These are phyloP conservation scores for Diplodia sapinea DNA, from an alignment of 2,329 filamentous ascomycete genomes.

Conservation along the genomic window DNA sequence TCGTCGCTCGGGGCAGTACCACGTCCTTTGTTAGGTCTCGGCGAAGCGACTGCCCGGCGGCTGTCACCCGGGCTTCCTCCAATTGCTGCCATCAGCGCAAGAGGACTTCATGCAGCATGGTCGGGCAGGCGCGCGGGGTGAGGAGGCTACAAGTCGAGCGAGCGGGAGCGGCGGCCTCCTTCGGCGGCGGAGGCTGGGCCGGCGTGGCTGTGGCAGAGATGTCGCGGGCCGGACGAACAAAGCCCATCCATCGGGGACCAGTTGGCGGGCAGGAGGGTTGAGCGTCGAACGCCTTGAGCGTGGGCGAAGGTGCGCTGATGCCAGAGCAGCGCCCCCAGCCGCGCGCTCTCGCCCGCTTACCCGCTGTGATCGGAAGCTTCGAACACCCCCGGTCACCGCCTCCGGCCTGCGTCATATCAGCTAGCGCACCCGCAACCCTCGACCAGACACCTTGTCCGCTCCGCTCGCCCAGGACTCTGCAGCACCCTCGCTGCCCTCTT, in stretches of 20 bases:
- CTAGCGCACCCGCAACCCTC: not conserved
- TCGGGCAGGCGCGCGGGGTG: conserved; percentile 25
- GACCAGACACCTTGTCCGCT: conserved; percentile 21
- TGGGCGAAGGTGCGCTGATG: conserved; percentile 27
- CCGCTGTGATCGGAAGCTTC: conserved; percentile 26
- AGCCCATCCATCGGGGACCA: conserved; percentile 30
- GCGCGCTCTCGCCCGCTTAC: conserved; percentile 14
- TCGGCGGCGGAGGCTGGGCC: conserved; percentile 28
- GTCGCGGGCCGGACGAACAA: conserved; percentile 30
- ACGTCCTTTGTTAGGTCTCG: conserved; percentile 31
- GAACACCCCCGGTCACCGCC: conserved; percentile 23
- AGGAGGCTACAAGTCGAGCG: conserved; percentile 18
- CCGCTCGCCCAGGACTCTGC: not conserved
- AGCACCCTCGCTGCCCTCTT: not conserved
- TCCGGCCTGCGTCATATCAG: conserved; percentile 28
- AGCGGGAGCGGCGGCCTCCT: conserved; percentile 28
- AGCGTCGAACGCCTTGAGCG: conserved; percentile 25
- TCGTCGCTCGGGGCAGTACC: conserved; percentile 24
- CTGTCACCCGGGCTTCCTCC: conserved; percentile 32
- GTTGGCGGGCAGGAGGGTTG: conserved; percentile 10
- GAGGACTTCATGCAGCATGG: conserved; percentile 31
- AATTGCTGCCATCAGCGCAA: conserved; percentile 33
- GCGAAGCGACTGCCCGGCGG: conserved; percentile 32
- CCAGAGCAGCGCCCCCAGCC: conserved; percentile 22
- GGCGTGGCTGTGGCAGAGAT: conserved; percentile 20